Percentiles rank a stretch among this genome's conserved stretches.
These are phyloP conservation scores for Scheffersomyces ergatensis DNA, from an alignment of 805 yeast genomes.

Conservation along the genomic window DNA sequence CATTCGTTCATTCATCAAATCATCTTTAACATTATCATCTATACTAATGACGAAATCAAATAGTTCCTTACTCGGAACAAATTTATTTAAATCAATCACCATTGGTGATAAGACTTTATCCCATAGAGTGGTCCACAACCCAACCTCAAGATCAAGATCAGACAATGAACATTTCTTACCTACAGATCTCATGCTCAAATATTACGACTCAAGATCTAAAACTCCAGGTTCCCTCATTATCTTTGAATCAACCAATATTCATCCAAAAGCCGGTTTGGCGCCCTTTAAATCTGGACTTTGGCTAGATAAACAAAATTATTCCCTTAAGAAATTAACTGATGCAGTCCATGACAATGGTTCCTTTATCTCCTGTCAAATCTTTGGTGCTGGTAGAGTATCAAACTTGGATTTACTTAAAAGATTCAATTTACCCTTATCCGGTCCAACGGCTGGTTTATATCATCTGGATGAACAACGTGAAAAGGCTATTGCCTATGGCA, in stretches of 20 bases:
- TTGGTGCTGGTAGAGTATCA: slow-evolving; percentile 49
- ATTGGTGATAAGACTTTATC: slow-evolving; percentile 25
- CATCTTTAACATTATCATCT: neutral
- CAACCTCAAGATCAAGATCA: slow-evolving; percentile 26
- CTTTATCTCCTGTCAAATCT: slow-evolving; percentile 46
- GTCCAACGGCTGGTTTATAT: slow-evolving; percentile 13
- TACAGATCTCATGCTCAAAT: slow-evolving; percentile 24
- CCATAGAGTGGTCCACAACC: slow-evolving; percentile 23
- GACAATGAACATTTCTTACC: slow-evolving; percentile 17
- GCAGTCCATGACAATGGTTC: slow-evolving; percentile 46
- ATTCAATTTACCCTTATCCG: slow-evolving; percentile 13
- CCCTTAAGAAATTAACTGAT: slow-evolving; percentile 43
- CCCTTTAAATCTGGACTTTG: slow-evolving; percentile 11
- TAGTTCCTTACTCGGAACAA: slow-evolving; percentile 12
- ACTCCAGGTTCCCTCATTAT: slow-evolving; percentile 21
- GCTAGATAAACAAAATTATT: slow-evolving; percentile 5
- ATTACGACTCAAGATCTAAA: slow-evolving; percentile 28
- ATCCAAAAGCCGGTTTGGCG: slow-evolving; percentile 7
- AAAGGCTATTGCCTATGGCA: slow-evolving; percentile 5
- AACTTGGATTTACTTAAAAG: slow-evolving; percentile 21
- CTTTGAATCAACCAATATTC: slow-evolving; percentile 8
- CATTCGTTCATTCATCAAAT: neutral
- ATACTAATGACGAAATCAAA: slow-evolving; percentile 2
- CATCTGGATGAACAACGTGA: slow-evolving; percentile 10
- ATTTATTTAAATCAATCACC: slow-evolving; percentile 28